These are phyloP conservation scores for Podila horticola DNA, from an alignment of 192 early-diverging fungal genomes.

Conservation along the genomic window DNA sequence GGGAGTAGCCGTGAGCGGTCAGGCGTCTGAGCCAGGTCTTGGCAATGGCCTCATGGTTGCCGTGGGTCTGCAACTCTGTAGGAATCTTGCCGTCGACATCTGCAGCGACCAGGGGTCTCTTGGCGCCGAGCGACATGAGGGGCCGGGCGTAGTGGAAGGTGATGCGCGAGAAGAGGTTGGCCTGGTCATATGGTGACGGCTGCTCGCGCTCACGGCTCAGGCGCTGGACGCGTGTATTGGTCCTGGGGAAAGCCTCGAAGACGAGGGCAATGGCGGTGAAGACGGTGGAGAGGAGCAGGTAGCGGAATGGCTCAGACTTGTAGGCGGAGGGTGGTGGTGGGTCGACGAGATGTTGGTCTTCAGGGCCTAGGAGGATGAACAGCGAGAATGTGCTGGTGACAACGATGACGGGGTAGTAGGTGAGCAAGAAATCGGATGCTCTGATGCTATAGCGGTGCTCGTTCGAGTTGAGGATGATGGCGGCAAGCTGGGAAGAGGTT, in stretches of 20 bases:
- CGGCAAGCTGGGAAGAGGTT: conserved; percentile 4
- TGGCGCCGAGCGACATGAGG: conserved; percentile 79
- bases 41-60: conserved; percentile 25
- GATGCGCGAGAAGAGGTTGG: conserved; percentile 84
- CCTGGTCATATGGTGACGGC: conserved; percentile 38
- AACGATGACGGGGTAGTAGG: conserved; percentile 25
- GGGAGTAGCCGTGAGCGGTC: neutral
- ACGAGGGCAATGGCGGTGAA: conserved; percentile 18
- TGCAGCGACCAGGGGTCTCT: conserved; percentile 70
- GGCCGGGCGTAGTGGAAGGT: conserved; percentile 89
- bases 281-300: conserved; percentile 6
- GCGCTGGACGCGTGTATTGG: conserved; percentile 29
- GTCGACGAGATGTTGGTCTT: conserved; percentile 2
- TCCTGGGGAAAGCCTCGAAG: conserved; percentile 23
- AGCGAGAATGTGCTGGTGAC: conserved; percentile 24
- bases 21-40: conserved; percentile 12
- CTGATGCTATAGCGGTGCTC: conserved; percentile 34
- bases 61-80: conserved; percentile 1
- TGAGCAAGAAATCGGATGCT: conserved; percentile 24
- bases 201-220: conserved; percentile 23
- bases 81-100: conserved; percentile 61
- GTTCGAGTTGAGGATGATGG: conserved; percentile 20
- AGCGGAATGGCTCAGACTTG: conserved; percentile 26
- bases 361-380: conserved; percentile 14
- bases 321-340: conserved; percentile 25